Evolutionary conservation across 2,329 filamentous ascomycete species (phyloP).

Genomic region (Exophiala bonariae): DNA sequence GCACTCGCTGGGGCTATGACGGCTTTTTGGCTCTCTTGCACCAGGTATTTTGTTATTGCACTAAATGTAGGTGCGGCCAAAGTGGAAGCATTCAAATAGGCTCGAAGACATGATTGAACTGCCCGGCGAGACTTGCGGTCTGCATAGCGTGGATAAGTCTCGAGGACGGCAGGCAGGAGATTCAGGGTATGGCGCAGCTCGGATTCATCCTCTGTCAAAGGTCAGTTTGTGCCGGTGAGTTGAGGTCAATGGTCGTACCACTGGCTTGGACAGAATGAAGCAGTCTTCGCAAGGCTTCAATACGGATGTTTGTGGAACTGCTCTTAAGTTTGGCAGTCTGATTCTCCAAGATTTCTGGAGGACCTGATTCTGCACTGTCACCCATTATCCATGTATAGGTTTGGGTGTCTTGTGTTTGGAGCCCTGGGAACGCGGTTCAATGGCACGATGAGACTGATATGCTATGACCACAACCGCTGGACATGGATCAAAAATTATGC

Average conservation of each 20-base stretch:
- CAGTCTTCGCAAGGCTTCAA: constrained; percentile 22
- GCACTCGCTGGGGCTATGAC: constrained; percentile 77
- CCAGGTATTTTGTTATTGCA: constrained; percentile 63
- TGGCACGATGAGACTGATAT: no score
- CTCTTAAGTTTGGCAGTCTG: constrained; percentile 18
- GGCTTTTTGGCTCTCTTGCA: constrained; percentile 71
- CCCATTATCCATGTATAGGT: constrained; percentile 21
- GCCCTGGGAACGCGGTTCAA: no score
- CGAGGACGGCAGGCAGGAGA: constrained; percentile 59
- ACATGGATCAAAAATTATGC: not conserved
- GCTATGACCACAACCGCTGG: no score
- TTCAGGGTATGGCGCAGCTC: constrained; percentile 1
- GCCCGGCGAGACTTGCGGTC: constrained; percentile 82
- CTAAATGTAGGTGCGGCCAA: constrained; percentile 40
- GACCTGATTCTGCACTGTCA: constrained; percentile 14
- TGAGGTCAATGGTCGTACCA: constrained; percentile 6
- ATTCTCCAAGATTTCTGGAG: constrained; percentile 11
- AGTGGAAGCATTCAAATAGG: constrained; percentile 61
- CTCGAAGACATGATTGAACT: constrained; percentile 75
- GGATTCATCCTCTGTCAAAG: constrained; percentile 7
- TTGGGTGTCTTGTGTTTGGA: not conserved
- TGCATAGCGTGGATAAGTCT: constrained; percentile 82
- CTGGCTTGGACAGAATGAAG: constrained; percentile 18
- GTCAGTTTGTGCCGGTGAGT: constrained; percentile 2
- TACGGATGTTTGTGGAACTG: constrained; percentile 26